A percentile compares a stretch with the other conserved stretches of the same genome.
These are phyloP conservation scores for Hortaea sp. DNA, from an alignment of 2,329 filamentous ascomycete species.

Conservation along the genomic window DNA sequence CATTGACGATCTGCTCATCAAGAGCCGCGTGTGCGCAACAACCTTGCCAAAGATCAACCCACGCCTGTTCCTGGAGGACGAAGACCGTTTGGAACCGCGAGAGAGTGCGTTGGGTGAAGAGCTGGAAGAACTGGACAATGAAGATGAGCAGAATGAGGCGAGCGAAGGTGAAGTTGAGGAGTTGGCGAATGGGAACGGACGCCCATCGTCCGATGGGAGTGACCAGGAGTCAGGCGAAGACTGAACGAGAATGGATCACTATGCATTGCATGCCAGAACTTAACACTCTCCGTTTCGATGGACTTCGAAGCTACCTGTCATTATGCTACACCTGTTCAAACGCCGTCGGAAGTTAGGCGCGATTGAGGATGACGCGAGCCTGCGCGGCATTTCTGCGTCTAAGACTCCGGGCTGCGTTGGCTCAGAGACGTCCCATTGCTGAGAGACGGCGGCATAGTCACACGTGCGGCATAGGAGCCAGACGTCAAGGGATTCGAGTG, in stretches of 20 bases:
- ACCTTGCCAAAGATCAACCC: constrained; percentile 85
- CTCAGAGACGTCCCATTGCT: too few species aligned
- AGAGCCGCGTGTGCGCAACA: constrained; percentile 83
- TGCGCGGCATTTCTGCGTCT: too few species aligned
- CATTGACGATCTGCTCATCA: constrained; percentile 79
- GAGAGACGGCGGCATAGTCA: too few species aligned
- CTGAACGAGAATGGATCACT: constrained; percentile 5
- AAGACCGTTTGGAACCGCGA: constrained; percentile 77
- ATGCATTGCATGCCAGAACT: too few species aligned
- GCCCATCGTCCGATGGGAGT: constrained; percentile 2
- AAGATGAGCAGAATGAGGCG: constrained; percentile 35
- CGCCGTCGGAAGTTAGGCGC: too few species aligned
- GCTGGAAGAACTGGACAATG: constrained; percentile 60
- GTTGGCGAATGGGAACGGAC: constrained; percentile 11
- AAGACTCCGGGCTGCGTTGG: too few species aligned
- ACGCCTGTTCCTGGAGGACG: constrained; percentile 72
- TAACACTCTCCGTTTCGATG: too few species aligned
- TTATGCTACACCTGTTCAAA: too few species aligned
- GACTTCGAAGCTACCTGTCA: too few species aligned
- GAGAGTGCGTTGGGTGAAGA: constrained; percentile 71
- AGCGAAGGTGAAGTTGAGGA: constrained; percentile 3
- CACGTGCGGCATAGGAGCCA: too few species aligned
- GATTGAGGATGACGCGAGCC: too few species aligned
- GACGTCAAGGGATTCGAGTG: too few species aligned
- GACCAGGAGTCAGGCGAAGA: constrained; percentile 16